Conservation (phyloP, 2,329 filamentous ascomycete species). For the Macrophomina tecta region DNA sequence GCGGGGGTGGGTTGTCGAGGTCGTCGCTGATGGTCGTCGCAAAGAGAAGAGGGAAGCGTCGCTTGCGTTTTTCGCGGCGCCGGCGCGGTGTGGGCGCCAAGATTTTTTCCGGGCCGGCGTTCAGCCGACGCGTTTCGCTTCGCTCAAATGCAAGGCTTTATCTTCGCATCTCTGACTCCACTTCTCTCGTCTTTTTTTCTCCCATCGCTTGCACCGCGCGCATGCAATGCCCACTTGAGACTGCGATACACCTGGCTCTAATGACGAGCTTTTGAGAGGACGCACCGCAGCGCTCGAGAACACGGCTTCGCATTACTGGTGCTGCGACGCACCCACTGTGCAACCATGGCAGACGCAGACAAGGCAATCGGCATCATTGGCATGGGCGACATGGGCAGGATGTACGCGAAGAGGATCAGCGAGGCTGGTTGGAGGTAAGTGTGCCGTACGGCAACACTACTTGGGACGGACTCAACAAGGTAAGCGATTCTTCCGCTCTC, state of each 20-base stretch:
- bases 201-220: conserved; percentile 15
- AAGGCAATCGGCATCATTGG: conserved; percentile 83
- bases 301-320: not conserved
- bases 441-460: conserved; percentile 37
- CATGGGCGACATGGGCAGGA: conserved; percentile 99
- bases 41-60: not conserved
- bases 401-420: conserved; percentile 91
- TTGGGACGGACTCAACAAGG: conserved; percentile 35
- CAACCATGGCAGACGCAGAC: conserved; percentile 55
- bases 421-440: conserved; percentile 95
- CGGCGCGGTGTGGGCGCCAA: conserved; percentile 27
- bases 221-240: conserved; percentile 23
- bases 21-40: conserved; percentile 23
- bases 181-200: conserved; percentile 2
- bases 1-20: conserved; percentile 39
- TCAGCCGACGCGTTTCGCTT: conserved; percentile 23
- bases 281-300: not conserved
- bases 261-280: conserved; percentile 5
- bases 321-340: not conserved
- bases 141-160: conserved; percentile 18
- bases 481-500: conserved; percentile 38
- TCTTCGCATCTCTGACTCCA: not conserved
- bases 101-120: conserved; percentile 22
- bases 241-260: conserved; percentile 7
- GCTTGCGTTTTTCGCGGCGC: conserved; percentile 8